phyloP scores from a whole-genome alignment of 768 basidiomycete species.

The Naganishia antarctica region DNA sequence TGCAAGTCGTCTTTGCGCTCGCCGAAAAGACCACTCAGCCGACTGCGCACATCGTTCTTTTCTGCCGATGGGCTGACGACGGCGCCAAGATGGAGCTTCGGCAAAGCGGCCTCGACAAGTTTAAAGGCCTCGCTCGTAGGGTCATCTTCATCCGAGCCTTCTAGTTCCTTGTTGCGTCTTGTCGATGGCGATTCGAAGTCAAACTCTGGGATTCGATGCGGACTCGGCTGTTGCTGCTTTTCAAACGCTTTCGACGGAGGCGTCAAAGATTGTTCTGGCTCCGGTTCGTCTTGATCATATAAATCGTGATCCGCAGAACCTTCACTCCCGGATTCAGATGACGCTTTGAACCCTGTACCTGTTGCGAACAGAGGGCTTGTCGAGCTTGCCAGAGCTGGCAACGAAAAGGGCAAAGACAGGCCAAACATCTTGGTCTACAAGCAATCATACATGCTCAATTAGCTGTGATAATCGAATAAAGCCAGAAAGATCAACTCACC shows the following conservation, averaged over 20 bases:
- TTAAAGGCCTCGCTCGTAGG: constrained; percentile 19
- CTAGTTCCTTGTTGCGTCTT: not conserved
- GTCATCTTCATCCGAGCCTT: not conserved
- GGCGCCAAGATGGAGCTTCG: constrained; percentile 11
- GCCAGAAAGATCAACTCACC: constrained; percentile 14
- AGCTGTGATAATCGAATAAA: not conserved
- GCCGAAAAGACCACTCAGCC: constrained; percentile 10
- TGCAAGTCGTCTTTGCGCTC: not conserved
- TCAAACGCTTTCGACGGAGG: constrained; percentile 31
- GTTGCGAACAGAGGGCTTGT: constrained; percentile 42
- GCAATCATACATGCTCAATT: not conserved
- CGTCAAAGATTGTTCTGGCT: constrained; percentile 34
- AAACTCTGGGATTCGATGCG: constrained; percentile 44
- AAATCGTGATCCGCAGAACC: not conserved
- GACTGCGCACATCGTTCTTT: not conserved
- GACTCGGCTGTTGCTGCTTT: constrained; percentile 29
- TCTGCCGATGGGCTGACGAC: too few species aligned
- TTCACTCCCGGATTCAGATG: constrained; percentile 18
- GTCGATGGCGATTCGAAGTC: constrained; percentile 33
- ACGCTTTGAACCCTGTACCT: constrained; percentile 27
- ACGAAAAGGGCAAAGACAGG: constrained; percentile 36
- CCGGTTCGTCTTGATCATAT: not conserved
- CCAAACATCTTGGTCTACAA: constrained; percentile 37
- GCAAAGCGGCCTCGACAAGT: constrained; percentile 22
- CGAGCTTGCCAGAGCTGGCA: constrained; percentile 38